These are phyloP conservation scores for Ormosia emarginata DNA, from an alignment of 306 rosid genomes.

Conservation along the genomic window DNA sequence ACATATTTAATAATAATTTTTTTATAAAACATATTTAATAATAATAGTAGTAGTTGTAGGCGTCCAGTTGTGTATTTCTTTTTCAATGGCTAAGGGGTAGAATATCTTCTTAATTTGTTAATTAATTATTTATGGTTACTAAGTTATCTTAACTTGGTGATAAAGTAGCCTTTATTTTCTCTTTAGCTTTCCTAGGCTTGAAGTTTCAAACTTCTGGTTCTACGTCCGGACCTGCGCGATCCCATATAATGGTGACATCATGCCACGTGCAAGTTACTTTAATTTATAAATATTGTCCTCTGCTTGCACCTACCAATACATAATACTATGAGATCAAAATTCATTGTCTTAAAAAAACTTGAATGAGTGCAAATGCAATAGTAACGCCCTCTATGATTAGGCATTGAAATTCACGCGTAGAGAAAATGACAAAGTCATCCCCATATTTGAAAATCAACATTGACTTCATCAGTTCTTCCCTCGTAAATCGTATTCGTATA, in stretches of 20 bases:
- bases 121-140: background rate
- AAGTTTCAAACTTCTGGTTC: slow-evolving; percentile 32
- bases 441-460: background rate
- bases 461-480: background rate
- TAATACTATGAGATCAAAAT: background rate
- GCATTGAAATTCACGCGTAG: slow-evolving; percentile 14
- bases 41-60: background rate
- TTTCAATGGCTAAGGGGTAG: background rate
- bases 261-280: slow-evolving; percentile 27
- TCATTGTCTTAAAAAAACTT: background rate
- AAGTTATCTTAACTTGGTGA: slow-evolving; percentile 24
- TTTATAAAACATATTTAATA: background rate
- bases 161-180: slow-evolving; percentile 23
- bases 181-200: slow-evolving; percentile 24
- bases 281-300: background rate
- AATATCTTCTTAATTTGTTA: background rate
- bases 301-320: background rate
- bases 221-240: slow-evolving; percentile 21
- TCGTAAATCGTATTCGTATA: slow-evolving; percentile 7
- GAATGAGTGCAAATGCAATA: background rate
- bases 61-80: background rate
- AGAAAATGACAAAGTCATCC: background rate
- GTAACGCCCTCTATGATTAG: background rate
- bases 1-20: background rate
- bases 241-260: slow-evolving; percentile 19